Evolutionary conservation across 257 asterid species (phyloP).

Genomic region (Solanum gandarillasii): DNA sequence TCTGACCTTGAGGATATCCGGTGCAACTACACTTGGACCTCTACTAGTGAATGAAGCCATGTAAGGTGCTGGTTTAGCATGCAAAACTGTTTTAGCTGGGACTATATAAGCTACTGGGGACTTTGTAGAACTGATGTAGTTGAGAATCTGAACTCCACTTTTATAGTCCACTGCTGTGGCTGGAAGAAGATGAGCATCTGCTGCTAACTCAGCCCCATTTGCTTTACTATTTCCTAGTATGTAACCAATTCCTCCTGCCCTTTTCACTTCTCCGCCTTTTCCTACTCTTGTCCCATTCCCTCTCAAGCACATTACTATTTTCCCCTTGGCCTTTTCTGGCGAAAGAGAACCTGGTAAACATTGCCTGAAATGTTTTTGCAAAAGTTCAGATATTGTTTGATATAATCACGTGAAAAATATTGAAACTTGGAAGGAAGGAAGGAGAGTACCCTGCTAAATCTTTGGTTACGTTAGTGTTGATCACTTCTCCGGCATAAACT

Average conservation of each 20-base stretch:
- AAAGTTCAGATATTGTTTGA: not conserved
- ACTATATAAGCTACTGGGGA: conserved; percentile 16
- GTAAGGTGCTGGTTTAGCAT: conserved; percentile 25
- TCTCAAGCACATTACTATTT: conserved; percentile 65
- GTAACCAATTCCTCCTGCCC: conserved; percentile 78
- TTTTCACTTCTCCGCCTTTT: conserved; percentile 74
- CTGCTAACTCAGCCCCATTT: conserved; percentile 29
- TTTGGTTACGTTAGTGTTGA: conserved; percentile 22
- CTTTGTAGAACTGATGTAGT: conserved; percentile 18
- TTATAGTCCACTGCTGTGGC: conserved; percentile 25
- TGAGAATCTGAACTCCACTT: conserved; percentile 10
- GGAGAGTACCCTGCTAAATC: conserved; percentile 37
- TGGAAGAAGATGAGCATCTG: conserved; percentile 38
- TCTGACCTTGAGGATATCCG: conserved; percentile 31
- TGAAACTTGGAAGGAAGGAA: not conserved
- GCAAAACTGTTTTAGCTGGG: conserved; percentile 15
- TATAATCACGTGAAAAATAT: not conserved
- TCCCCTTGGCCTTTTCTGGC: conserved; percentile 58
- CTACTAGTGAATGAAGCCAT: conserved; percentile 36
- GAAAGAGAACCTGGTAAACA: conserved; percentile 73
- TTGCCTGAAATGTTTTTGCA: conserved; percentile 33
- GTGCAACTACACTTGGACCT: conserved; percentile 32
- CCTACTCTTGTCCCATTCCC: conserved; percentile 72
- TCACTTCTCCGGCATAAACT: conserved; percentile 58
- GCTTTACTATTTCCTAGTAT: conserved; percentile 51